Conservation (phyloP, 2,329 filamentous ascomycete species). For the Corynespora cassiicola region DNA sequence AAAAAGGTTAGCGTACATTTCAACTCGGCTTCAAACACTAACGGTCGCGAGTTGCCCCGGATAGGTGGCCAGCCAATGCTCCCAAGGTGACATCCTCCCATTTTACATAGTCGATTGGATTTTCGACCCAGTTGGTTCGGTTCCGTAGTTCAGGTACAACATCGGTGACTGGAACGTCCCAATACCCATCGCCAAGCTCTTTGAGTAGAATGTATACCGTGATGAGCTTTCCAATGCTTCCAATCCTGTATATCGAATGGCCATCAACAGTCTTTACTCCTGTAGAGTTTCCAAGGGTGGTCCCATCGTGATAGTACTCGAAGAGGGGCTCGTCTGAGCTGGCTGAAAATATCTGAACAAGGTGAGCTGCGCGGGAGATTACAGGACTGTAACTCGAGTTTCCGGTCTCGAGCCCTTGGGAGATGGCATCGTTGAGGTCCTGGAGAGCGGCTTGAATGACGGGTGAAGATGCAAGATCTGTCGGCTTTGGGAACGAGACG, state of each 20-base stretch:
- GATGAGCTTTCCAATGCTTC: constrained; percentile 49
- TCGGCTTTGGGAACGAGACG: constrained; percentile 20
- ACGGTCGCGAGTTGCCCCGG: constrained; percentile 34
- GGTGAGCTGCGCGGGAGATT: constrained; percentile 9
- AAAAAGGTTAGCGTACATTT: no score
- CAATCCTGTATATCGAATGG: constrained; percentile 53
- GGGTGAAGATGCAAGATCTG: constrained; percentile 8
- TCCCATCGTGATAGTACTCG: constrained; percentile 42
- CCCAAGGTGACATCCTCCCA: constrained; percentile 45
- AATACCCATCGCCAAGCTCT: constrained; percentile 40
- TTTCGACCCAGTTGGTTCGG: constrained; percentile 15
- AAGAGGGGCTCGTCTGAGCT: constrained; percentile 13
- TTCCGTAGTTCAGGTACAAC: constrained; percentile 33
- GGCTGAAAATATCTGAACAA: constrained; percentile 21
- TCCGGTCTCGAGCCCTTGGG: constrained; percentile 11
- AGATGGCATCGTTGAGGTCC: constrained; percentile 12
- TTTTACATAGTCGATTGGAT: constrained; percentile 21
- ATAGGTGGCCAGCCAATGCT: constrained; percentile 40
- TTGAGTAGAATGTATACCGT: constrained; percentile 49
- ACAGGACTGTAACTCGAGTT: constrained; percentile 18
- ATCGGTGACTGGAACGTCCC: constrained; percentile 38
- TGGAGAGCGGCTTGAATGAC: constrained; percentile 16
- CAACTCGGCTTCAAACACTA: constrained; percentile 2
- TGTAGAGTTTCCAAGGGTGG: constrained; percentile 38
- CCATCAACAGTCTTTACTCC: constrained; percentile 48